These are phyloP conservation scores for Yamadazyma kanchanaburiensis DNA, from an alignment of 1,139 yeast species.

Conservation along the genomic window DNA sequence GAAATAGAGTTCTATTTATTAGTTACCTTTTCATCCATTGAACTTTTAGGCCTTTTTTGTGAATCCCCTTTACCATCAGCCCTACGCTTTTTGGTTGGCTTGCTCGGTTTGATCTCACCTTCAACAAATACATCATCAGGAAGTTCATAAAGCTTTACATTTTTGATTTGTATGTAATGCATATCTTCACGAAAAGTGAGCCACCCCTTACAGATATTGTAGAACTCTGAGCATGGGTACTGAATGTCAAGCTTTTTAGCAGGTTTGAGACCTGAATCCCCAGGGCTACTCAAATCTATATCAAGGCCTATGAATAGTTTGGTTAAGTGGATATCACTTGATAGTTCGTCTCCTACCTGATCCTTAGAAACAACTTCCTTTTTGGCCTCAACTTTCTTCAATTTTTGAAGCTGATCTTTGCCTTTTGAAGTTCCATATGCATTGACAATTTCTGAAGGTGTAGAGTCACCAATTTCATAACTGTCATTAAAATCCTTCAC, in stretches of 20 bases:
- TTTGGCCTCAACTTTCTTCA: neutral
- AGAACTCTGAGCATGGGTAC: constrained; percentile 88
- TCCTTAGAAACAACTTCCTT: neutral
- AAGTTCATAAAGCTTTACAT: constrained; percentile 75
- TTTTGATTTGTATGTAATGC: constrained; percentile 65
- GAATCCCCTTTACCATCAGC: constrained; percentile 7
- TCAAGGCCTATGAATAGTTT: constrained; percentile 80
- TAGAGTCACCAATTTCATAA: constrained; percentile 30
- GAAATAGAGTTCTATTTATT: neutral
- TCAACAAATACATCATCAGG: constrained; percentile 83
- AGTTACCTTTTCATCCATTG: constrained; percentile 2
- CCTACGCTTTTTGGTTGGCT: constrained; percentile 34
- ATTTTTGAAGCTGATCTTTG: constrained; percentile 9
- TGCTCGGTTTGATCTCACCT: constrained; percentile 71
- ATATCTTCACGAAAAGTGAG: constrained; percentile 57
- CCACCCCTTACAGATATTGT: constrained; percentile 73
- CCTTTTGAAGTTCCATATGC: constrained; percentile 42
- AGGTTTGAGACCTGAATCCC: constrained; percentile 20
- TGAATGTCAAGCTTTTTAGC: constrained; percentile 75
- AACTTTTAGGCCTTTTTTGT: constrained; percentile 16
- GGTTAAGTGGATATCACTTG: constrained; percentile 54
- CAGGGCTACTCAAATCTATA: constrained; percentile 45
- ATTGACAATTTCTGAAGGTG: constrained; percentile 48
- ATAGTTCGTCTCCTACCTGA: too few species aligned
- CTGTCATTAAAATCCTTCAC: constrained; percentile 70